These are phyloP conservation scores for Gymnopus androsaceus DNA, from an alignment of 1,284 basidiomycete species.

Conservation along the genomic window DNA sequence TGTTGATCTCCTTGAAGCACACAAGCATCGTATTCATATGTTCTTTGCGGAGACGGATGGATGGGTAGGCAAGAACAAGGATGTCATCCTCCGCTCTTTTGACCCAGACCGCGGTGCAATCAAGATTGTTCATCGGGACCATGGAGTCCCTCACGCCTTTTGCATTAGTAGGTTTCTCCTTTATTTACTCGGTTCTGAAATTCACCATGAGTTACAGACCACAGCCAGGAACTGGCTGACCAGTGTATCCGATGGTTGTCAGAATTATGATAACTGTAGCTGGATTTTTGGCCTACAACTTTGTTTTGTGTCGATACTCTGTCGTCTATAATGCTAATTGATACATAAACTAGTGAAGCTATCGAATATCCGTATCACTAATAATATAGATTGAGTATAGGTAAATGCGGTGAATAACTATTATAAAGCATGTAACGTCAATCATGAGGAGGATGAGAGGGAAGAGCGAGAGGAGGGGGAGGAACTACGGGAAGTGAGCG, in stretches of 20 bases:
- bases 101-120: conserved; percentile 32
- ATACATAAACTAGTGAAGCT: too few relatives aligned
- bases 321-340: too few relatives aligned
- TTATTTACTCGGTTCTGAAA: not conserved
- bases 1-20: conserved; percentile 36
- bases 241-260: conserved; percentile 52
- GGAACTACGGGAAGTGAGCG: not conserved
- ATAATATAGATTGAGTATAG: not conserved
- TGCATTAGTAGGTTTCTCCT: conserved; percentile 56
- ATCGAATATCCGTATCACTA: too few relatives aligned
- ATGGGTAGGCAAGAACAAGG: conserved; percentile 59
- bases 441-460: not conserved
- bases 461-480: not conserved
- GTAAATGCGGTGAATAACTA: not conserved
- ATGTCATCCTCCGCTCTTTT: conserved; percentile 40
- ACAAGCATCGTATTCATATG: conserved; percentile 45
- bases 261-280: not conserved
- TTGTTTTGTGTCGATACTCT: too few relatives aligned
- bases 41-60: conserved; percentile 58
- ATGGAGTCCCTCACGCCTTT: conserved; percentile 61
- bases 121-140: conserved; percentile 44
- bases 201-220: conserved; percentile 36
- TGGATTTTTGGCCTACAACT: too few relatives aligned
- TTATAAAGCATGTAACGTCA: not conserved
- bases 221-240: conserved; percentile 48